phyloP scores from a whole-genome alignment of 306 rosid genomes.

The Neltuma alba region DNA sequence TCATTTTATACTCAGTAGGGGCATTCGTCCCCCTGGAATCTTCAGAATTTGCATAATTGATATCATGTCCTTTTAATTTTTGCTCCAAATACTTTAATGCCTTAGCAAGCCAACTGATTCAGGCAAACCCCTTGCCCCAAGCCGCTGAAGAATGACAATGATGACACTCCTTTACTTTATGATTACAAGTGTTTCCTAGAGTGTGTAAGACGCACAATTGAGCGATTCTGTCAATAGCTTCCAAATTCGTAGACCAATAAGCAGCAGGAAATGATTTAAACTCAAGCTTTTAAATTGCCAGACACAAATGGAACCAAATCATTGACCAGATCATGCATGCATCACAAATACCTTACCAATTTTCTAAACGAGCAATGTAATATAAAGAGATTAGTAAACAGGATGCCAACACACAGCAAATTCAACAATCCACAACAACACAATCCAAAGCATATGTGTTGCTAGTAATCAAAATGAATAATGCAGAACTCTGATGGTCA shows the following conservation, averaged over 20 bases:
- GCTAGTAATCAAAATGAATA: background rate
- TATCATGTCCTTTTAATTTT: background rate
- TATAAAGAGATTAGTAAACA: background rate
- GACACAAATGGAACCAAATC: background rate
- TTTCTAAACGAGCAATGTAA: background rate
- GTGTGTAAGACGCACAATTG: too few relatives aligned
- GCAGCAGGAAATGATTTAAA: background rate
- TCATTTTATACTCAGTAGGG: too few relatives aligned
- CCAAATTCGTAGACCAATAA: background rate
- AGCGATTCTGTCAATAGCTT: background rate
- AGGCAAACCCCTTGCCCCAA: background rate
- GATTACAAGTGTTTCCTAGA: background rate
- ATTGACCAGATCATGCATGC: background rate
- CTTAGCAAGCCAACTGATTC: background rate
- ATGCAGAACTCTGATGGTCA: background rate
- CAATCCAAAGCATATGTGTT: background rate
- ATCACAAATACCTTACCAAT: background rate
- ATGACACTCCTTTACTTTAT: too few relatives aligned
- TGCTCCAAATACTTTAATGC: background rate
- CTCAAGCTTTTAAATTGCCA: background rate
- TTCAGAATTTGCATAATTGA: background rate
- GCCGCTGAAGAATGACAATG: background rate
- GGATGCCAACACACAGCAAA: background rate
- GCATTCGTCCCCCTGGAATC: too few relatives aligned
- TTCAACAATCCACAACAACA: background rate